These are phyloP conservation scores for Arctium lappa DNA, from an alignment of 129 eudicot genomes.

Conservation along the genomic window DNA sequence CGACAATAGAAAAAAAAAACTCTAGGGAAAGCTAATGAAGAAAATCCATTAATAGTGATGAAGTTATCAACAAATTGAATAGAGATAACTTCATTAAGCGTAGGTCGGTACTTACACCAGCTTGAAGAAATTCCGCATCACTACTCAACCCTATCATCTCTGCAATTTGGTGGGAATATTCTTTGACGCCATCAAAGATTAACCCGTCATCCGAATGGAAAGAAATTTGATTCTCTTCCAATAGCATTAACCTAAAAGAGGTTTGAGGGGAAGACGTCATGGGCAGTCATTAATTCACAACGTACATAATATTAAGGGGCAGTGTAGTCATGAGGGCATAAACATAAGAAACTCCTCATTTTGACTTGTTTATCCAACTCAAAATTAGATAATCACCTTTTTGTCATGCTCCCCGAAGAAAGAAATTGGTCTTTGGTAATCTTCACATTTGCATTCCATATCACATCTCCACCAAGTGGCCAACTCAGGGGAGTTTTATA, in stretches of 20 bases:
- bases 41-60: background rate
- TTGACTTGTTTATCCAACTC: slow-evolving; percentile 5
- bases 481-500: slow-evolving; percentile 86
- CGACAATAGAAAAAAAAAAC: background rate
- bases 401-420: slow-evolving; percentile 97
- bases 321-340: background rate
- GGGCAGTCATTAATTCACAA: background rate
- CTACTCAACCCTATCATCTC: slow-evolving; percentile 83
- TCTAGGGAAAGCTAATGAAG: background rate
- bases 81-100: background rate
- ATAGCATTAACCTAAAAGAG: slow-evolving; percentile 66
- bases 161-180: slow-evolving; percentile 83
- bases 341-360: background rate
- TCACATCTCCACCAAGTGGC: slow-evolving; percentile 92
- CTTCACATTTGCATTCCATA: slow-evolving; percentile 94
- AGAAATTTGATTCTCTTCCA: slow-evolving; percentile 94
- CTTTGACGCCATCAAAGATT: slow-evolving; percentile 86
- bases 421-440: slow-evolving; percentile 90
- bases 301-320: background rate
- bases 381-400: slow-evolving; percentile 47
- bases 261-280: background rate
- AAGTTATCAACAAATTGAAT: background rate
- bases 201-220: slow-evolving; percentile 90
- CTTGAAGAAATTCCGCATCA: slow-evolving; percentile 69
- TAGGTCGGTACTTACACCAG: slow-evolving; percentile 61